phyloP scores from a whole-genome alignment of 116 monocot genomes.

The Phalaenopsis hybrid region DNA sequence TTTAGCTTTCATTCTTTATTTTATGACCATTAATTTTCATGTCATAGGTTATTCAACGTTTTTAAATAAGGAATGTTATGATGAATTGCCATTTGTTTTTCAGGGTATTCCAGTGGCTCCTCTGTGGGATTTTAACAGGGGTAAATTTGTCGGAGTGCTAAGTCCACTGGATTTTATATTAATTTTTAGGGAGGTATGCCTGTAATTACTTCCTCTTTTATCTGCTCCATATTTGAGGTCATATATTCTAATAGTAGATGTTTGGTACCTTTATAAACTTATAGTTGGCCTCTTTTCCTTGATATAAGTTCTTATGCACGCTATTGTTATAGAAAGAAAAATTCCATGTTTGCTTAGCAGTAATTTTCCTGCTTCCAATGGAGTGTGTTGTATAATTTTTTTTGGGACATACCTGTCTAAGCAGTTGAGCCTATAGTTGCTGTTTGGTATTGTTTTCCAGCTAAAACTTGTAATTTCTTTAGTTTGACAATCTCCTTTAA shows the following conservation, averaged over 20 bases:
- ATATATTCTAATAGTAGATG: background rate
- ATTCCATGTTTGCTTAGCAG: background rate
- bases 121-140: constrained; percentile 66
- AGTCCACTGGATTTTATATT: constrained; percentile 91
- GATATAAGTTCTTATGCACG: background rate
- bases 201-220: background rate
- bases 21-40: background rate
- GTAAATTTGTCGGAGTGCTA: constrained; percentile 80
- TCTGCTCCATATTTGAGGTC: background rate
- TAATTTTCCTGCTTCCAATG: background rate
- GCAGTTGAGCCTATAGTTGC: too few relatives aligned
- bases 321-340: background rate
- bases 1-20: background rate
- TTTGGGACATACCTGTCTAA: background rate
- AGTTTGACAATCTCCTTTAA: too few relatives aligned
- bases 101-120: constrained; percentile 95
- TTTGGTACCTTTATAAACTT: background rate
- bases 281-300: background rate
- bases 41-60: background rate
- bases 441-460: too few relatives aligned
- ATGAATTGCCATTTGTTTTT: constrained; percentile 9
- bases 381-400: background rate
- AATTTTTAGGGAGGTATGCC: constrained; percentile 82
- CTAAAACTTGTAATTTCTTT: too few relatives aligned
- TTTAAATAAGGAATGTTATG: background rate